Evolutionary conservation across 148 eudicot genomes (phyloP).

Genomic region (Fagopyrum esculentum): DNA sequence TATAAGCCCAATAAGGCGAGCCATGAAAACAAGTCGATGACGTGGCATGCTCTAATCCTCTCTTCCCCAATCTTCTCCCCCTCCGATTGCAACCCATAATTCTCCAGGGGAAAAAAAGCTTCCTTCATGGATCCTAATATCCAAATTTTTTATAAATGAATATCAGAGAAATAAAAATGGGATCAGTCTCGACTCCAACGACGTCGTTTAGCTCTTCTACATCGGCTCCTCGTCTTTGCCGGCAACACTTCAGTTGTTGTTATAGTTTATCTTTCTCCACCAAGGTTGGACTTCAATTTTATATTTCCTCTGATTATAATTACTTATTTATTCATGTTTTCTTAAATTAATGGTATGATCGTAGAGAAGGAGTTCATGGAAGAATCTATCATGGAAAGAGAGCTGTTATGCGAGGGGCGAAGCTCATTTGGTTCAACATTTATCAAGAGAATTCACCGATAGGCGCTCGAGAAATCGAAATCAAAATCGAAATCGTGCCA

Average conservation of each 20-base stretch:
- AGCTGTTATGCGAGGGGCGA: not conserved
- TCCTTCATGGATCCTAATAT: not conserved
- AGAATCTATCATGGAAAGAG: slow-evolving; percentile 1
- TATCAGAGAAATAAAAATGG: not conserved
- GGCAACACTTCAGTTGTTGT: not conserved
- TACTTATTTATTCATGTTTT: not conserved
- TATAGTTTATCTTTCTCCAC: not conserved
- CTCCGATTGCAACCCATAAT: not conserved
- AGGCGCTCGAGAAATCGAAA: slow-evolving; percentile 3
- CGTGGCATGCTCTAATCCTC: slow-evolving; percentile 8
- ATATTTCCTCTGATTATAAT: not conserved
- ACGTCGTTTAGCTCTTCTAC: slow-evolving; percentile 9
- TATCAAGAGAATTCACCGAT: not conserved
- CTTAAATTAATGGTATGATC: not conserved
- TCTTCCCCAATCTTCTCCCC: not conserved
- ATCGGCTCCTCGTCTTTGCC: slow-evolving; percentile 1
- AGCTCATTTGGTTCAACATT: not conserved
- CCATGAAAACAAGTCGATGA: not conserved
- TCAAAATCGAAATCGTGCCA: slow-evolving; percentile 3
- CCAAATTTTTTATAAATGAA: not conserved
- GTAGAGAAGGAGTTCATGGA: slow-evolving; percentile 7
- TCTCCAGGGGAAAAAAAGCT: not conserved
- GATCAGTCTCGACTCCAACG: not conserved
- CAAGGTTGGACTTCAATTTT: not conserved
- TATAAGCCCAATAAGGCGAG: too few species aligned